phyloP scores from a whole-genome alignment of 2,329 filamentous ascomycete species.

The Cordyceps cicadae region DNA sequence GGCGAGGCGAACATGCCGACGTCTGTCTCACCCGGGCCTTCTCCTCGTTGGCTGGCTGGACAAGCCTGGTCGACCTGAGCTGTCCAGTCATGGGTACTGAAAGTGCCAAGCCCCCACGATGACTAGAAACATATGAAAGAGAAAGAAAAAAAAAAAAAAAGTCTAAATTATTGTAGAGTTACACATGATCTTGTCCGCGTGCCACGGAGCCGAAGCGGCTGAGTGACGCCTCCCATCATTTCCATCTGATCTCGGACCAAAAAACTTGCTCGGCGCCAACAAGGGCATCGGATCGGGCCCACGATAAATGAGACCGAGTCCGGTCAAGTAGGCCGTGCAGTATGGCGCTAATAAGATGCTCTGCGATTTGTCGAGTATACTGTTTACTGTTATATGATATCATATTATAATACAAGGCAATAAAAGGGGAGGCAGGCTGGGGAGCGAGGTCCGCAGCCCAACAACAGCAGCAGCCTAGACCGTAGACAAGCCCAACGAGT shows the following conservation, averaged over 20 bases:
- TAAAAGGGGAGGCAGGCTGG: too few relatives aligned
- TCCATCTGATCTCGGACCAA: constrained; percentile 1
- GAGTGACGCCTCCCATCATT: too few relatives aligned
- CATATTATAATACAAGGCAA: too few relatives aligned
- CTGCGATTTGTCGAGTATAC: background rate
- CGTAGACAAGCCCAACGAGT: too few relatives aligned
- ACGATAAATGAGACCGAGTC: background rate
- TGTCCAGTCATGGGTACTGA: too few relatives aligned
- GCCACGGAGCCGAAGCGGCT: constrained; percentile 9
- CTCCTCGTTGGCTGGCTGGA: background rate
- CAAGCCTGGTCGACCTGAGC: too few relatives aligned
- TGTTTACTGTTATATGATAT: background rate
- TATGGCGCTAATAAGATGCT: background rate
- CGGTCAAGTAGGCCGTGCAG: too few relatives aligned
- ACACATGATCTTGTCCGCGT: constrained; percentile 5
- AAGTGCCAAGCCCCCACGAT: background rate
- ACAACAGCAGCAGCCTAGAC: too few relatives aligned
- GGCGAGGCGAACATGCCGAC: background rate
- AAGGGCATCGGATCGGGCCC: background rate
- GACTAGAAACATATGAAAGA: background rate
- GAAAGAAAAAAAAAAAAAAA: background rate
- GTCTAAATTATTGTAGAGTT: background rate
- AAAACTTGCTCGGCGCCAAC: background rate
- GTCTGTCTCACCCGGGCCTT: background rate
- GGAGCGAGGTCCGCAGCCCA: too few relatives aligned